Base-by-base conservation (phyloP, 1,284 basidiomycete genomes). In the Trametes pubescens region DNA sequence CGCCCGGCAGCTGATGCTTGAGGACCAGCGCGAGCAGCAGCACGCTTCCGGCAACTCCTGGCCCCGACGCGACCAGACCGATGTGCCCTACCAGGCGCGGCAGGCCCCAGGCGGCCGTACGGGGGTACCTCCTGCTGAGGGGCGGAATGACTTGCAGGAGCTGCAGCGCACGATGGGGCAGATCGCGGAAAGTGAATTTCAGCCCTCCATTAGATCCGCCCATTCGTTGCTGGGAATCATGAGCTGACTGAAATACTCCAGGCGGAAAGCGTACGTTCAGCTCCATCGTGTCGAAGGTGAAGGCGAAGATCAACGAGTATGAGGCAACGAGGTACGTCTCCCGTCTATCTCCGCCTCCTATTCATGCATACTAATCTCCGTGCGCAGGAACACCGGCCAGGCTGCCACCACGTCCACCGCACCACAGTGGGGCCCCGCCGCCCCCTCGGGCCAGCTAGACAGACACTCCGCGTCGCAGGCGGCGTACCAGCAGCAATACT, bases 191-290 rank as follows among this genome's bases (percentile, higher is more conserved):
- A 85, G 92, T 93, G 65, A 34, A 46, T 35, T 22, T 1, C 21
- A 4, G 16, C 1, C 18, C 9, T 4, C 11, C 29, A 16, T n/a
- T 32, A 16, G 16, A 18, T 7, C 34, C 1, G n/a, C n/a, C 21
- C 3, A 13, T 9, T 8, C 11, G 11, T 29, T 24, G 6, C 11
- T 24, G 13, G 7, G 11, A 21, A 21, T 18, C 13, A 11, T n/a
- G 16, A 13, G 10, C n/a, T 46, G 26, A 46, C 35, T 40, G 35
- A 11, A 21, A 9, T 18, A 10, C 3, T 14, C 13, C 64, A 93
- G 91, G 83, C 62, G 90, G 92, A 4, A 92, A 90, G 79, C 90
- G 87, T 75, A 93, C 92, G 0, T 85, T 93, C 75, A 86, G 83
- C 51, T 84, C 80, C 11, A 76, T 94, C 35, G 80, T 93, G 51